These are phyloP conservation scores for Aspergillus avenaceus DNA, from an alignment of 495 filamentous ascomycete species.

Conservation along the genomic window DNA sequence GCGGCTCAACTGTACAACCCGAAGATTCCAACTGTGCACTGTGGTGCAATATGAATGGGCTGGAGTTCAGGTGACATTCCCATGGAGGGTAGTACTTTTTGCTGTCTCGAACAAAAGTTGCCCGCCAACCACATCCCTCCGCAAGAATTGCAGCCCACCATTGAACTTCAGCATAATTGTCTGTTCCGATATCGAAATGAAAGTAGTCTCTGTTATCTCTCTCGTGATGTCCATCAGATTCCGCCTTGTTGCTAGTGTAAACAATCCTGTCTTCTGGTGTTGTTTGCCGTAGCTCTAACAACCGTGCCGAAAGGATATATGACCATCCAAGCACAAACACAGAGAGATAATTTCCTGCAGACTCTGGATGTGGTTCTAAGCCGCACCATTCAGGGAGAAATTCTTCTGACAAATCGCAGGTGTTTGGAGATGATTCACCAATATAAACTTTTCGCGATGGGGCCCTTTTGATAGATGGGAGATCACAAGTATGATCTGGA, in stretches of 20 bases:
- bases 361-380: background rate
- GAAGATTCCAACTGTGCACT: background rate
- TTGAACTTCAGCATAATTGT: background rate
- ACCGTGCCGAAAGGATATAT: constrained; percentile 2
- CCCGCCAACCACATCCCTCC: constrained; percentile 1
- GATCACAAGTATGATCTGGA: no score
- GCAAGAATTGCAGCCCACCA: constrained; percentile 7
- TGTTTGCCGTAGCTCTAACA: background rate
- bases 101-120: background rate
- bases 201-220: background rate
- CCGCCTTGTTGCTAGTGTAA: background rate
- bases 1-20: background rate
- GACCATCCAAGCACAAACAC: background rate
- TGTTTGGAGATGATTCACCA: background rate
- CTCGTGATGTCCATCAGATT: background rate
- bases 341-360: background rate
- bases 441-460: background rate
- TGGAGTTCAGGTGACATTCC: background rate
- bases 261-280: background rate
- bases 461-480: background rate
- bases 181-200: background rate
- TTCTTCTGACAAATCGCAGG: background rate
- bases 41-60: background rate
- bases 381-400: background rate
- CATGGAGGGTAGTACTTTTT: background rate